phyloP scores from a whole-genome alignment of 805 yeast genomes.

The Wickerhamiella occidentalis region DNA sequence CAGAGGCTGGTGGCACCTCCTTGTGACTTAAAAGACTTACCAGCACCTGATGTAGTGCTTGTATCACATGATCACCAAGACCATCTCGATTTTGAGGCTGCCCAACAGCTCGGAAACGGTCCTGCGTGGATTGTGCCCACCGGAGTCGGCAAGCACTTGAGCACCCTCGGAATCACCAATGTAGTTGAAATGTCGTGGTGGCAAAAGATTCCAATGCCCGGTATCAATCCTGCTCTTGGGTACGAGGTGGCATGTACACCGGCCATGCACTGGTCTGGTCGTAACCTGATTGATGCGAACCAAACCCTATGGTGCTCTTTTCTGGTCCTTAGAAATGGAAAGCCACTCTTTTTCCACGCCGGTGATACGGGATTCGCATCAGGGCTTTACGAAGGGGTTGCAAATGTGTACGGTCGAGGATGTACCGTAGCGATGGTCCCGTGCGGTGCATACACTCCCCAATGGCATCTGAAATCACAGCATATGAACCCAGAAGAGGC shows the following conservation, averaged over 20 bases:
- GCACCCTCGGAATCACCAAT: slow-evolving; percentile 45
- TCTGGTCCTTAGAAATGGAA: slow-evolving; percentile 49
- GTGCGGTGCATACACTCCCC: slow-evolving; percentile 90
- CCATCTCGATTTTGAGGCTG: slow-evolving; percentile 62
- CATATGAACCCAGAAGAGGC: slow-evolving; percentile 79
- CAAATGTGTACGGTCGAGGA: slow-evolving; percentile 25
- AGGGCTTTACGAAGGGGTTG: slow-evolving; percentile 58
- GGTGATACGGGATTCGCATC: slow-evolving; percentile 90
- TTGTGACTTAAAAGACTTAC: slow-evolving; percentile 47
- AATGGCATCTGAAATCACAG: slow-evolving; percentile 86
- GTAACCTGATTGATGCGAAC: slow-evolving; percentile 70
- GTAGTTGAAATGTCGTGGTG: slow-evolving; percentile 86
- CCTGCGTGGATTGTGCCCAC: slow-evolving; percentile 78
- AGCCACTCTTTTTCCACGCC: slow-evolving; percentile 74
- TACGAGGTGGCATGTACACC: slow-evolving; percentile 84
- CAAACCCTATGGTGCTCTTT: slow-evolving; percentile 82
- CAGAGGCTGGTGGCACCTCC: slow-evolving; percentile 74
- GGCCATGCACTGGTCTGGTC: slow-evolving; percentile 89
- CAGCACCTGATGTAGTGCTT: slow-evolving; percentile 56
- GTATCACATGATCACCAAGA: slow-evolving; percentile 96
- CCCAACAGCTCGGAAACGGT: slow-evolving; percentile 41
- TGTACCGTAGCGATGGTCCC: slow-evolving; percentile 39
- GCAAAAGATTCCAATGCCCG: slow-evolving; percentile 46
- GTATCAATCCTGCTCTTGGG: slow-evolving; percentile 31
- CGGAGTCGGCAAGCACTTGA: slow-evolving; percentile 55